These are phyloP conservation scores for Lotus japonicus DNA, from an alignment of 306 rosid species.

Conservation along the genomic window DNA sequence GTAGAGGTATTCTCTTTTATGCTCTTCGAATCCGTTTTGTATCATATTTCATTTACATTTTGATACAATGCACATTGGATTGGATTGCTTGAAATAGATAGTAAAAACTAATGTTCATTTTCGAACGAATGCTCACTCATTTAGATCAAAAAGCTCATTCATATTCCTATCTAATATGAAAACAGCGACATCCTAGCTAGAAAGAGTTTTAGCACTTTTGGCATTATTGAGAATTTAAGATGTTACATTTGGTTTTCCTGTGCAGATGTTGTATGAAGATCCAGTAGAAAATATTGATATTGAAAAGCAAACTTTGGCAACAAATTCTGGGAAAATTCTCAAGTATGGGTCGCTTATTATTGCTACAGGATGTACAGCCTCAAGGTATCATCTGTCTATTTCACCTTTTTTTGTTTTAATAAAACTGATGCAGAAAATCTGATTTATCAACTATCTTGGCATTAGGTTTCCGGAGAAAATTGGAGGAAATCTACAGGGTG, in stretches of 20 bases:
- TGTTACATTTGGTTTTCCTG: conserved; percentile 18
- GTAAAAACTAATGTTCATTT: neutral
- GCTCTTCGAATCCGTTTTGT: neutral
- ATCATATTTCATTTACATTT: neutral
- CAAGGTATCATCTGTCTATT: conserved; percentile 47
- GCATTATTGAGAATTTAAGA: neutral
- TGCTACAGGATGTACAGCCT: conserved; percentile 82
- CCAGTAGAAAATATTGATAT: conserved; percentile 60
- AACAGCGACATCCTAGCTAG: neutral
- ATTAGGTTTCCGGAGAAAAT: conserved; percentile 80
- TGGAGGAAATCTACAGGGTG: conserved; percentile 86
- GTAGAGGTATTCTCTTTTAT: conserved; percentile 55
- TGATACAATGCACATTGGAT: neutral
- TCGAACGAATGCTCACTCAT: no score
- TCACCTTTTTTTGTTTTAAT: neutral
- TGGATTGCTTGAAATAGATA: conserved; percentile 12
- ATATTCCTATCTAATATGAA: neutral
- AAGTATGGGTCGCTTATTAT: conserved; percentile 82
- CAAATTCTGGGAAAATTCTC: conserved; percentile 71
- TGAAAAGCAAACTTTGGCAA: conserved; percentile 59
- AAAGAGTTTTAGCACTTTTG: neutral
- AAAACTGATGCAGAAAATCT: conserved; percentile 14
- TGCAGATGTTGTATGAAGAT: conserved; percentile 71
- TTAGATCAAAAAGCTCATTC: no score
- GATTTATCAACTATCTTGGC: conserved; percentile 18